Evolutionary conservation across 2,329 filamentous ascomycete genomes (phyloP), one percentile per base, ranked within the genome.

Genomic region (Neurospora sp.): DNA sequence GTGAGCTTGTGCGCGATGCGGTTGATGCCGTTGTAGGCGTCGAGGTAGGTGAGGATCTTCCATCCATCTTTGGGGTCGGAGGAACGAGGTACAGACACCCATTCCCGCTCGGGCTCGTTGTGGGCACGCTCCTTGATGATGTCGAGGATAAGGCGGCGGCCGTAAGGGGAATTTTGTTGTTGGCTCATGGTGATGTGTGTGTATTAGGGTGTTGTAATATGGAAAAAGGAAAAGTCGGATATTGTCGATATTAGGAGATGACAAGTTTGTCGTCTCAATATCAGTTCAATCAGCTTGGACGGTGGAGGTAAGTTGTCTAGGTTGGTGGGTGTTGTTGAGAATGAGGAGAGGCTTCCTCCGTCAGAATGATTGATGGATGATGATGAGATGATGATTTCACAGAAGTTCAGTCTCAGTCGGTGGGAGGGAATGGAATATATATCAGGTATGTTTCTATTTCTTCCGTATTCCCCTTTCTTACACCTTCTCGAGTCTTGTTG

Each of bases 21-120:
- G 74, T 83, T 81, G 71, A 83, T 74, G 15, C 80, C 80, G 43
- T 82, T 81, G 68, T 81, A 80, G 33, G 78, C 79, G 66, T 80
- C 74, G 66, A 74, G 76, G 67, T 77, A 83, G 0, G 79, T 80
- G 67, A 83, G 73, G 9, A 73, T 43, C 70, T 74, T 78, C 80
- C 81, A 84, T 10, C 81, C 82, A 67, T 82, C 81, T 19, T 77
- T 74, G 10, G 80, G 79, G 42, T 81, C 68, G 1, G 77, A 77
- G 0, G 77, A 78, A 2, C 75, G 74, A 4, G 82, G 81, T 11
- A 79, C 71, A 7, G 76, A 77, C 46, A 82, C 75, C 68, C 75
- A 79, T 66, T 81, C 76, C n/a, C 77, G 74, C 19, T 76, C 42
- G 1, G 82, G 81, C 1, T 80, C 76, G 4, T 68, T 75, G 5